Evolutionary conservation across 2,329 filamentous ascomycete genomes (phyloP), one percentile per base, ranked within the genome.

Genomic region (Cryphonectria japonica): DNA sequence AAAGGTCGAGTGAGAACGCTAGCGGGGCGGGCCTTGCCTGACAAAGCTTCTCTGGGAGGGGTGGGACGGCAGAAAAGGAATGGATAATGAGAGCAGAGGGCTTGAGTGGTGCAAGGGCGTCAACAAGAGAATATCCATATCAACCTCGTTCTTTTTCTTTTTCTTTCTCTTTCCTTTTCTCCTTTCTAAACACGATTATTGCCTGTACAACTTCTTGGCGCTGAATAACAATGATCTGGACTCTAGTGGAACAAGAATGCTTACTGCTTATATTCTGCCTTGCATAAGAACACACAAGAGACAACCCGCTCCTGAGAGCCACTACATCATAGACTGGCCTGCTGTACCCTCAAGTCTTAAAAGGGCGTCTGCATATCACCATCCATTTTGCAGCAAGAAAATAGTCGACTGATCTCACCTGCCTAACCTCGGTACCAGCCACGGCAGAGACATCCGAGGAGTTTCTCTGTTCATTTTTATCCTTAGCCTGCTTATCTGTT

Each of bases 361-460:
- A 50, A 65, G 46, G 39, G 54, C 61, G 34, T 61, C 69, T 69
- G 66, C 66, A 71, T 50, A 61, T 69, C 69, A 68, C 60, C 60
- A 7, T 39, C 8, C 59, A 39, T 34, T 3, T 7, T 39, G 59
- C 59, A 37, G 14, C 37, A 37, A 19, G 59, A 2, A n/a, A 46
- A 6, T 22, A 37, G 26, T 13, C 32, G 59, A 16, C 14, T 26
- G 26, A n/a, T 61, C 32, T 61, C 59, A 32, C 19, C 32, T 8
- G 32, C 2, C 59, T 19, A 26, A 26, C 26, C 26, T 26, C 26
- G 26, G 26, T 37, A 16, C n/a, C 32, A 8, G 59, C 32, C 54
- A 6, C 16, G 32, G 32, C 6, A 7, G 34, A 39, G 34, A 61
- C 16, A 11, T 54, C 46, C 64, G 43, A 37, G 29, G 41, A 34